A percentile compares a stretch with the other conserved stretches of the same genome.
Conservation (phyloP, 306 rosid genomes). For the Rosa chinensis region DNA sequence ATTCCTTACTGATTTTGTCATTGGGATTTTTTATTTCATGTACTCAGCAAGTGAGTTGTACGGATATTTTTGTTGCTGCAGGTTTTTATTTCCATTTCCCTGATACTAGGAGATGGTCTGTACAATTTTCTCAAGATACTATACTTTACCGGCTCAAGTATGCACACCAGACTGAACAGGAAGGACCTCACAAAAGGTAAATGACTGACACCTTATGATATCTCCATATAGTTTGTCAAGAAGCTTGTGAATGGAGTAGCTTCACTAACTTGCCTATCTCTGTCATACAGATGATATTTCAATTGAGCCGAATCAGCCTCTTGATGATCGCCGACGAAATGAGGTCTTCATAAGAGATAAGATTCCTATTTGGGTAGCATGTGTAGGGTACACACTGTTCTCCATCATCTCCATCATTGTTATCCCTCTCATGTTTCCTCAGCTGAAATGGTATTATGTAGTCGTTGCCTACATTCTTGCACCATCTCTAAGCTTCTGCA, state of each 20-base stretch:
- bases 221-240: background rate
- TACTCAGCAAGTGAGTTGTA: slow-evolving; percentile 20
- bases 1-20: slow-evolving; percentile 3
- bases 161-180: slow-evolving; percentile 45
- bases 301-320: slow-evolving; percentile 42
- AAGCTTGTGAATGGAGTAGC: slow-evolving; percentile 14
- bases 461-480: slow-evolving; percentile 76
- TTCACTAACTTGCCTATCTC: slow-evolving; percentile 23
- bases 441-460: slow-evolving; percentile 85
- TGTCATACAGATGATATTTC: slow-evolving; percentile 38
- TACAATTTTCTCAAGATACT: slow-evolving; percentile 88
- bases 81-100: slow-evolving; percentile 89
- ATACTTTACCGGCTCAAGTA: slow-evolving; percentile 55
- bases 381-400: slow-evolving; percentile 62
- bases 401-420: slow-evolving; percentile 67
- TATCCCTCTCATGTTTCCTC: slow-evolving; percentile 89
- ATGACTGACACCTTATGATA: slow-evolving; percentile 2
- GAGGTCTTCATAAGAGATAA: slow-evolving; percentile 77
- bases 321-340: slow-evolving; percentile 67
- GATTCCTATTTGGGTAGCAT: slow-evolving; percentile 84
- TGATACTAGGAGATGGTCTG: slow-evolving; percentile 95
- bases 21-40: slow-evolving; percentile 9
- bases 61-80: slow-evolving; percentile 34
- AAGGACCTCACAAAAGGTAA: slow-evolving; percentile 56
- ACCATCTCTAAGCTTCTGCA: slow-evolving; percentile 95